A percentile compares a stretch with the other conserved stretches of the same genome.
These are phyloP conservation scores for Epichloe hybrida DNA, from an alignment of 2,329 filamentous ascomycete species.

Conservation along the genomic window DNA sequence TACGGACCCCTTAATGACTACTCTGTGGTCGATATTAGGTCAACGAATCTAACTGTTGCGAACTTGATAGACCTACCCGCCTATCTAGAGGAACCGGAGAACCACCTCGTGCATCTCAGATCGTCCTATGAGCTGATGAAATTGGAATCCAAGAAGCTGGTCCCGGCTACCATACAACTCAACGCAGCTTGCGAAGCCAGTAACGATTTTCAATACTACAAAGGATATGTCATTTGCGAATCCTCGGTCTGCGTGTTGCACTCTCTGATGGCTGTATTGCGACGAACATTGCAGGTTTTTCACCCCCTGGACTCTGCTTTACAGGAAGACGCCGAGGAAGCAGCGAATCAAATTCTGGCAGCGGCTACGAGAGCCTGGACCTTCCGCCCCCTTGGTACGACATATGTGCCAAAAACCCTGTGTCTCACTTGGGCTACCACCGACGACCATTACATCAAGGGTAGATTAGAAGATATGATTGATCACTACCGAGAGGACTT, in stretches of 20 bases:
- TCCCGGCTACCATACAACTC: not conserved
- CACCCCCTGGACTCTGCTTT: not conserved
- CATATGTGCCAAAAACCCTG: constrained; percentile 4
- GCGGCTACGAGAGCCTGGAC: constrained; percentile 4
- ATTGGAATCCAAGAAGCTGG: constrained; percentile 1
- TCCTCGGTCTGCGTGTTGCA: constrained; percentile 4
- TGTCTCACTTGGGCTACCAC: constrained; percentile 4
- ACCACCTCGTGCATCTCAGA: constrained; percentile 1
- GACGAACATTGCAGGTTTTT: constrained; percentile 3
- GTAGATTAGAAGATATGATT: constrained; percentile 3
- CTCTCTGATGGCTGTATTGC: constrained; percentile 3
- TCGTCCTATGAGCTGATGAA: constrained; percentile 4
- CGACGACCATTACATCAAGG: not conserved
- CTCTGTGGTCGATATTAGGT: constrained; percentile 5
- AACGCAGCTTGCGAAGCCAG: constrained; percentile 2
- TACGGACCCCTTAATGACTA: constrained; percentile 5
- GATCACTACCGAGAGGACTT: constrained; percentile 3
- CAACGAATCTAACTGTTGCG: constrained; percentile 4
- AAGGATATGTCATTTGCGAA: constrained; percentile 5
- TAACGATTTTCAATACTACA: constrained; percentile 2
- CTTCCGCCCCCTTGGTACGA: constrained; percentile 4
- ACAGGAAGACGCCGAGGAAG: not conserved
- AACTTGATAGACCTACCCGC: constrained; percentile 3
- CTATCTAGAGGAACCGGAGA: constrained; percentile 3
- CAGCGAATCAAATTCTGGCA: not conserved